Base-by-base conservation (phyloP, 106 monocot species). In the Triglochin maritima region DNA sequence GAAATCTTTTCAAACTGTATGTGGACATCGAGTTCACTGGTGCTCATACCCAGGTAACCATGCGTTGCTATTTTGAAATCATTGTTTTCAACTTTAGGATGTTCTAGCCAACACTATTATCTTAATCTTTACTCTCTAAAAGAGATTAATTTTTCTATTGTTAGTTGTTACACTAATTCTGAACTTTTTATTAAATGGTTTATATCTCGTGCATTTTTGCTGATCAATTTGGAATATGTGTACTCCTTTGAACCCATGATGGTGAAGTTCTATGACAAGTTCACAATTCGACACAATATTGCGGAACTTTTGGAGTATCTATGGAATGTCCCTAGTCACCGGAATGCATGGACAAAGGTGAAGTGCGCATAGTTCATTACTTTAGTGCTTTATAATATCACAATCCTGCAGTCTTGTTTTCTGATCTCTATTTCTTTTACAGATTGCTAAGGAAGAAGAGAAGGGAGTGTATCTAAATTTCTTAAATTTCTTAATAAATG, bases 21-120 rank as follows among this genome's bases (percentile, higher is more conserved):
- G 96, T 96, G 61, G 96, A 96, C 72, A 96, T 96, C 74, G 96
- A 91, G 74, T 96, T 96, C 82, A 91, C 96, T 49, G 91, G 96
- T 61, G 88, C 96, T 56, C 87, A 96, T 75, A 96, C 85, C 29
- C 96, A 96, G 86, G 96, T 96, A 60, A 74, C 44, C 50, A 8
- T 44, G 14, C 69, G 41, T 73, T 44, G 50, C 3, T 46, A 46
- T 44, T 62, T 4, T 59, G 42, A 43, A 8, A 42, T n/a, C 11
- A 7, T 47, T 62, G 42, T 3, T 61, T 41, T 44, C 2, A 29
- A 29, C 1, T 29, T 29, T 29, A 29, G 29, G 29, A 29, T 29
- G 29, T 29, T 29, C 29, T 29, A 29, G 29, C 29, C 29, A 29
- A 0, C 29, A 29, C 29, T 29, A 29, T 29, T 29, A 29, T 29